These are phyloP conservation scores for Chaetoceros tenuissimus DNA, from an alignment of 108 stramenopile genomes.

Conservation along the genomic window DNA sequence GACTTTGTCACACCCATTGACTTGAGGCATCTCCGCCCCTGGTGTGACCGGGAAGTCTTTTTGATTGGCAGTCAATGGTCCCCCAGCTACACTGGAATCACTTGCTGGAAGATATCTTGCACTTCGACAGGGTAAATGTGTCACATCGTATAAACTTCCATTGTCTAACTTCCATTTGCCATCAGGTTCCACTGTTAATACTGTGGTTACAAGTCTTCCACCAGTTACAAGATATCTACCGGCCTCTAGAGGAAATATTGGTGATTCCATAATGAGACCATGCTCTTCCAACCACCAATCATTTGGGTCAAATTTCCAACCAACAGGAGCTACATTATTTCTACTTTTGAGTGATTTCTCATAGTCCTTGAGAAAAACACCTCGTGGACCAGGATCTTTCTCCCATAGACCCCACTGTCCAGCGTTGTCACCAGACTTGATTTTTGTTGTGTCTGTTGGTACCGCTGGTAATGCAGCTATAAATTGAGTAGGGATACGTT, in stretches of 20 bases:
- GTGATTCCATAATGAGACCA: slow-evolving; percentile 59
- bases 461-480: slow-evolving; percentile 76
- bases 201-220: slow-evolving; percentile 40
- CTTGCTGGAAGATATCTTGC: slow-evolving; percentile 37
- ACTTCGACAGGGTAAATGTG: slow-evolving; percentile 60
- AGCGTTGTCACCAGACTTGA: slow-evolving; percentile 40
- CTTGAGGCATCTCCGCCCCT: slow-evolving; percentile 53
- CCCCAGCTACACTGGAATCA: slow-evolving; percentile 13
- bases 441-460: too few relatives aligned
- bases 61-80: slow-evolving; percentile 22
- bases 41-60: slow-evolving; percentile 53
- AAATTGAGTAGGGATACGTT: slow-evolving; percentile 62
- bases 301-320: slow-evolving; percentile 65
- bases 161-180: slow-evolving; percentile 46
- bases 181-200: slow-evolving; percentile 27
- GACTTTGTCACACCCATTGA: slow-evolving; percentile 38
- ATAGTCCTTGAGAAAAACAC: slow-evolving; percentile 62
- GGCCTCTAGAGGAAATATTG: slow-evolving; percentile 33
- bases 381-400: slow-evolving; percentile 79
- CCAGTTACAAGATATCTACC: slow-evolving; percentile 60
- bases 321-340: slow-evolving; percentile 55
- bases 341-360: slow-evolving; percentile 24
- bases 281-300: slow-evolving; percentile 88
- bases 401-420: slow-evolving; percentile 71
- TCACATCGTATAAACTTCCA: slow-evolving; percentile 51